Base-by-base conservation (phyloP, 495 filamentous ascomycete species). In the Neurospora sp. region DNA sequence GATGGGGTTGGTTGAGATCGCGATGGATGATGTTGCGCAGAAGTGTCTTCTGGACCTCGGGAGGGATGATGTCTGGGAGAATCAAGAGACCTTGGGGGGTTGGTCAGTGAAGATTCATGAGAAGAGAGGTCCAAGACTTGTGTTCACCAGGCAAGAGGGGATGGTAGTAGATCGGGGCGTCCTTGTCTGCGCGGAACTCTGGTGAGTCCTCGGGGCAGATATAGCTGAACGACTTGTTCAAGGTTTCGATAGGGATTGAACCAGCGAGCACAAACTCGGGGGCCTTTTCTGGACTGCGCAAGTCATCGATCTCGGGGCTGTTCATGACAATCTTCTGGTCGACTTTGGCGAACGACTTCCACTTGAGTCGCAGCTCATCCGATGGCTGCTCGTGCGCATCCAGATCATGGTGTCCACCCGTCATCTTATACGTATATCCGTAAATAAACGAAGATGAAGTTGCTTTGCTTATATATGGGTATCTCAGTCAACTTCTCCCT, bases 371-470 rank as follows among this genome's bases (percentile, higher is more conserved):
- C 65, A 96, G 81, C 27, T 82, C 78, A 42, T 91, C 87, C 14
- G 92, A 92, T 22, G 93, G 91, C 70, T 85, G 87, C 79, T 91
- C 87, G 77, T 92, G 87, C 39, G 92, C 88, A 78, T 94, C 89
- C 11, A 93, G 82, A 6, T 83, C 85, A 71, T 79, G 79, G 61
- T 85, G 80, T 69, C 83, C 79, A 31, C 81, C 77, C 2, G 77
- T 80, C 81, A 85, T 35, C 31, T 5, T 35, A 5, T 35, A 35
- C 31, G 31, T 0, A 35, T 35, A 35, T 35, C 31, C 31, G 31
- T 35, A 35, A 5, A 35, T 35, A 35, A 35, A 35, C 31, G 31
- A 35, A 0, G 4, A 9, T 1, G 20, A 3, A 2, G 8, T 5
- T n/a, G 44, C 8, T 27, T 0, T 22, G 10, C 20, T 27, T 53